These are phyloP conservation scores for Poterioochromonas sp. DNA, from an alignment of 352 stramenopile genomes.

Conservation along the genomic window DNA sequence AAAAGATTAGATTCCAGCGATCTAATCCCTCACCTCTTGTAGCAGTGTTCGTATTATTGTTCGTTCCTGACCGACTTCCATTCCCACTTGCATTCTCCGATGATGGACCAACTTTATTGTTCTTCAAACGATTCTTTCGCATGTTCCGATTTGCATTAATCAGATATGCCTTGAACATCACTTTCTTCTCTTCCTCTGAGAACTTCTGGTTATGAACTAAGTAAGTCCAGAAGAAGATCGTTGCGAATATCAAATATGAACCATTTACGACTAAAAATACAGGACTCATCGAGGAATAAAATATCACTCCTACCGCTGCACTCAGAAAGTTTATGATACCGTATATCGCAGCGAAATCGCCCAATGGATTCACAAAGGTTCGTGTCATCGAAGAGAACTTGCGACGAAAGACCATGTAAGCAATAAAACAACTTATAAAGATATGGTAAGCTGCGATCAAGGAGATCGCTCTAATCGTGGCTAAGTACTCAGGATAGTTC, in stretches of 20 bases:
- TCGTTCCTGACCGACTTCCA: conserved; percentile 8
- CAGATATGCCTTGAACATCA: conserved; percentile 13
- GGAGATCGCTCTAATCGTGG: conserved; percentile 9
- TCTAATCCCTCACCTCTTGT: conserved; percentile 11
- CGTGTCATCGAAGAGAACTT: too few species aligned
- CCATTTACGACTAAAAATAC: conserved; percentile 15
- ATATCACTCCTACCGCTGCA: too few species aligned
- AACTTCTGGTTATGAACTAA: conserved; percentile 15
- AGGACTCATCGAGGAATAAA: too few species aligned
- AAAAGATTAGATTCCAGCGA: conserved; percentile 14
- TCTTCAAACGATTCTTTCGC: conserved; percentile 13
- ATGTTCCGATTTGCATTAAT: conserved; percentile 15
- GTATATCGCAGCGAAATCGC: too few species aligned
- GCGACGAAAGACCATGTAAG: too few species aligned
- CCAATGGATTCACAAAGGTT: too few species aligned
- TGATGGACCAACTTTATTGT: conserved; percentile 14
- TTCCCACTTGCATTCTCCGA: conserved; percentile 10
- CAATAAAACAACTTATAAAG: too few species aligned
- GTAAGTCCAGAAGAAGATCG: conserved; percentile 11
- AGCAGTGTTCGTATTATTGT: conserved; percentile 14
- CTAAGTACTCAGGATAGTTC: conserved; percentile 13
- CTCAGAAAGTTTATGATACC: too few species aligned
- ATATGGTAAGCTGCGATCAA: too few species aligned
- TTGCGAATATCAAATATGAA: conserved; percentile 17
- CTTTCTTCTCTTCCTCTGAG: conserved; percentile 11